Base-by-base conservation (phyloP, 306 rosid species). In the Comarum palustre region DNA sequence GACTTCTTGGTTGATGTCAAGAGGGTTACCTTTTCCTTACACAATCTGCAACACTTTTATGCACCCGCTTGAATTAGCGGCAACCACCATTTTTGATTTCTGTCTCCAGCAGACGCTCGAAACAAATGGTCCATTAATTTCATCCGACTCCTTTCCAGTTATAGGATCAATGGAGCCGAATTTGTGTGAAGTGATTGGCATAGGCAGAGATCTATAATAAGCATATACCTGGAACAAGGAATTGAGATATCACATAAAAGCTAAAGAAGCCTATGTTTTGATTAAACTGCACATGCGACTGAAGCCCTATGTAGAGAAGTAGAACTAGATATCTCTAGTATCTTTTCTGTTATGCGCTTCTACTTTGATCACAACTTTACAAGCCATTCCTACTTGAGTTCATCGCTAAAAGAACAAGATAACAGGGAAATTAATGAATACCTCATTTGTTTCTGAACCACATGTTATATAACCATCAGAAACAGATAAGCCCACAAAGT, bases 371-470 rank as follows among this genome's bases (percentile, higher is more conserved):
- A 39, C 6, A 11, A 54, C 38, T 67, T 15, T 66, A 48, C 38
- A 68, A 54, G 61, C 36, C 6, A 15, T 54, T 55, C 34, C 25
- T 11, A 16, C 20, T 46, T 20, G 9, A 38, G 62, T 58, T 47
- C 5, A 29, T 42, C n/a, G 47, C 13, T 67, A n/a, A 50, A 65
- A 10, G 14, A 68, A 10, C 34, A 22, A 52, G 5, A 63, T 61
- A n/a, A 59, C 66, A 75, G 7, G 51, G 60, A 2, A 47, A 41
- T n/a, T 32, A 34, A 52, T 22, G 20, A 34, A 25, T 89, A 94
- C 97, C 96, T 94, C 96, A 68, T 94, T 94, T 68, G 97, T 86
- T 88, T 94, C 99, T 74, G 99, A 94, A 78, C 99, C 99, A 59
- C 99, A 95, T 10, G 97, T 86, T 59, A 95, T 88, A 74, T 95